Percentiles rank a stretch among this genome's conserved stretches.
phyloP scores from a whole-genome alignment of 345 rosid species.

The Anacardium occidentale region DNA sequence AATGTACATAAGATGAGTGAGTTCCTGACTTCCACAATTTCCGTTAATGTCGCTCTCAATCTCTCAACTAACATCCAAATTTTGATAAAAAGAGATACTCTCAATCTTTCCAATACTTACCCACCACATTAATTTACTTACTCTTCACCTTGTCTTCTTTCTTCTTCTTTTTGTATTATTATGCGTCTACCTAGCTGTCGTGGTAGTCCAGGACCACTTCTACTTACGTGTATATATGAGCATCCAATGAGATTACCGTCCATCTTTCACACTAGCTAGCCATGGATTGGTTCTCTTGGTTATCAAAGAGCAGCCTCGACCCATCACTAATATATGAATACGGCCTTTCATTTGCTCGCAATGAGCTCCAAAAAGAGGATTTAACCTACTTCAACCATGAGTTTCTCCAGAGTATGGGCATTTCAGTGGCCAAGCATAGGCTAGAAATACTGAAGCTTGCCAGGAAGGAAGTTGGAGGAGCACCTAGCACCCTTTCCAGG shows the following conservation, averaged over 20 bases:
- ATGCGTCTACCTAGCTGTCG: too few species aligned
- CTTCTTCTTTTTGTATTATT: too few species aligned
- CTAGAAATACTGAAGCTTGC: constrained; percentile 77
- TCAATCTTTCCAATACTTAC: constrained; percentile 18
- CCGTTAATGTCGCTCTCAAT: constrained; percentile 30
- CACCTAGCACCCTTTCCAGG: constrained; percentile 30
- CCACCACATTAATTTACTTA: constrained; percentile 28
- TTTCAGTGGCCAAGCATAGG: constrained; percentile 72
- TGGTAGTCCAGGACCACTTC: constrained; percentile 20
- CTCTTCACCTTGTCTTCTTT: constrained; percentile 22
- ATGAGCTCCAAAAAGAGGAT: constrained; percentile 68
- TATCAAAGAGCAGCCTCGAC: constrained; percentile 59
- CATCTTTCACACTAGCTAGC: background rate
- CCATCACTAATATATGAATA: constrained; percentile 61
- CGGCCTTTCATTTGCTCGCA: constrained; percentile 54
- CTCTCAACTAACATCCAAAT: constrained; percentile 42
- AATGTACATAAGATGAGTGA: background rate
- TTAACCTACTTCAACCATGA: constrained; percentile 72
- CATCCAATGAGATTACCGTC: background rate
- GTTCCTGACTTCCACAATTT: constrained; percentile 18
- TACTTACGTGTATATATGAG: background rate
- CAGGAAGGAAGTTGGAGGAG: constrained; percentile 38
- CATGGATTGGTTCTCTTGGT: constrained; percentile 94
- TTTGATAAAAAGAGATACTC: constrained; percentile 10
- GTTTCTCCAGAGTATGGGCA: constrained; percentile 74